Base-by-base conservation (phyloP, 1,139 yeast species). In the Suhomyces panamericanus region DNA sequence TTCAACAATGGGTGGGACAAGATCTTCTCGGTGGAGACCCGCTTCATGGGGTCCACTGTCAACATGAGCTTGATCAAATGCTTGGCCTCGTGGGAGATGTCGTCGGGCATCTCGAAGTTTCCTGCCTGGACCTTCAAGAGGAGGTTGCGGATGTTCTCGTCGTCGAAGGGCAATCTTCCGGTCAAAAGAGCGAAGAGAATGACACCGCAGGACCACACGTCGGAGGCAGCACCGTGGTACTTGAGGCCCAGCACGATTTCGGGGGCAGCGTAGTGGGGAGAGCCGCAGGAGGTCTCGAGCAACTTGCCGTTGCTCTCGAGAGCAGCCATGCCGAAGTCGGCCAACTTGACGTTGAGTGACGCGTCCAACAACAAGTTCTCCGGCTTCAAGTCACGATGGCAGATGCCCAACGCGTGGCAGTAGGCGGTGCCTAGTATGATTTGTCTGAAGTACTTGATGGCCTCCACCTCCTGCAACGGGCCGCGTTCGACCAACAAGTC, bases 301-400 rank as follows among this genome's bases (percentile, higher is more conserved):
- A 86, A 66, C 62, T 80, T 82, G 36, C 85, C 87, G 47, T 83
- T 82, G 49, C 85, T 77, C 63, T 86, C 91, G 51, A 86, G 69
- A 22, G 95, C 93, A 22, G 95, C 95, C 95, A 86, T 86, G 41
- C 95, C 95, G 58, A 86, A 86, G 64, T 86, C 95, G 7, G 95
- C 95, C 54, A 86, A 80, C 58, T 86, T 86, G 43, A 86, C 86
- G 53, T 81, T 83, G 45, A 81, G 74, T 43, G 81, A 74, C 37
- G 80, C 78, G 62, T 86, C 93, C 32, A 86, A 66, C 46, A 86
- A 64, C 47, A 86, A 69, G 63, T 86, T 86, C 59, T 86, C 95
- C 8, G 93, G 93, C 61, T 86, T 86, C 59, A 86, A 73, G 65
- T 86, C 95, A 59, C 95, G 77, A 59, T 86, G 95, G 56, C 91